phyloP scores from a whole-genome alignment of 495 filamentous ascomycete genomes.

The Talaromyces liani region DNA sequence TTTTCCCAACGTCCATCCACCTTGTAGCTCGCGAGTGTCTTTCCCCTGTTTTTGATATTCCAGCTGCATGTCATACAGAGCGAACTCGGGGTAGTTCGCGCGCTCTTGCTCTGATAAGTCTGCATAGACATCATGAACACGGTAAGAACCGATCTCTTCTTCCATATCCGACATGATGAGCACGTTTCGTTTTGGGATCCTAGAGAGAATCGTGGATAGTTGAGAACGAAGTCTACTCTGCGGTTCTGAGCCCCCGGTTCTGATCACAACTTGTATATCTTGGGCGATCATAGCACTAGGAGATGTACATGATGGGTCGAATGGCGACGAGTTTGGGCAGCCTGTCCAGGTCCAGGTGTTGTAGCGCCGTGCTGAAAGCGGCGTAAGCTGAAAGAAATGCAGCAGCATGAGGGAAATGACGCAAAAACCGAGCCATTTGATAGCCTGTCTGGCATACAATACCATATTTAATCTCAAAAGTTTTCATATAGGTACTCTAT shows the following conservation, averaged over 20 bases:
- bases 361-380: slow-evolving; percentile 2
- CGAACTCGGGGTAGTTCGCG: slow-evolving; percentile 38
- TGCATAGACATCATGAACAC: slow-evolving; percentile 44
- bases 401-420: not conserved
- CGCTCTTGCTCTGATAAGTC: slow-evolving; percentile 29
- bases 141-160: slow-evolving; percentile 37
- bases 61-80: slow-evolving; percentile 43
- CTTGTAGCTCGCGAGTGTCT: slow-evolving; percentile 14
- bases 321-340: not conserved
- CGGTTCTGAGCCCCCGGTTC: not conserved
- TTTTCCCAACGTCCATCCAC: slow-evolving; percentile 50
- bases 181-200: slow-evolving; percentile 11
- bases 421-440: not conserved
- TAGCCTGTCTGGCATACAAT: not conserved
- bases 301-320: slow-evolving; percentile 1
- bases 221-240: slow-evolving; percentile 2
- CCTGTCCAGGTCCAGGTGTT: not conserved
- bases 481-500: not conserved
- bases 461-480: not conserved
- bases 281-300: not conserved
- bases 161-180: slow-evolving; percentile 53
- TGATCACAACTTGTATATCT: not conserved
- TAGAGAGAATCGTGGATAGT: not conserved
- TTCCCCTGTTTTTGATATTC: slow-evolving; percentile 32
- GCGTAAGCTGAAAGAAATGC: not conserved